Conservation (phyloP, 164 flowering plant species). For the Santalum album region DNA sequence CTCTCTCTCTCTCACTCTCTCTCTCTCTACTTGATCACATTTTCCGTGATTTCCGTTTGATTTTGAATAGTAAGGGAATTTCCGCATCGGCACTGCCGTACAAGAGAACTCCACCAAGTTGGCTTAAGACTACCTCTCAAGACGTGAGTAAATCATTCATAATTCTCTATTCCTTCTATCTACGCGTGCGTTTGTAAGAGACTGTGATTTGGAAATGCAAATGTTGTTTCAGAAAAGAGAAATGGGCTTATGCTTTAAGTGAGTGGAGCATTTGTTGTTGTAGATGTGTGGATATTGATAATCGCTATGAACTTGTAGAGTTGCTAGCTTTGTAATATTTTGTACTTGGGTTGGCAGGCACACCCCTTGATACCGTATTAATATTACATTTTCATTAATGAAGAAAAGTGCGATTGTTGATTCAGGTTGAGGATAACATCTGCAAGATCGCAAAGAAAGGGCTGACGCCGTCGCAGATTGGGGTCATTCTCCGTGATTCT, state of each 20-base stretch:
- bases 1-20: neutral
- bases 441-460: conserved; percentile 95
- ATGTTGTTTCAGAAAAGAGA: too few species aligned
- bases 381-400: too few species aligned
- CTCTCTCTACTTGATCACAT: neutral
- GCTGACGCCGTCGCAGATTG: conserved; percentile 89
- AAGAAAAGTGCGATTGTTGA: neutral
- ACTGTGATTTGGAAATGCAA: neutral
- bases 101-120: conserved; percentile 70
- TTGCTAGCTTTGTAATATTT: too few species aligned
- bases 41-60: neutral
- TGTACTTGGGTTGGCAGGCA: too few species aligned
- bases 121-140: conserved; percentile 36
- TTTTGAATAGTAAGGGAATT: conserved; percentile 88
- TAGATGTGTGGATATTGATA: too few species aligned
- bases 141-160: conserved; percentile 19
- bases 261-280: too few species aligned
- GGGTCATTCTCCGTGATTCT: conserved; percentile 88
- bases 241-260: too few species aligned
- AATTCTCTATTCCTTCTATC: neutral
- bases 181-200: neutral
- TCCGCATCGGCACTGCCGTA: conserved; percentile 75
- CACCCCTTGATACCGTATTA: too few species aligned
- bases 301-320: too few species aligned
- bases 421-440: conserved; percentile 79